phyloP scores from a whole-genome alignment of 805 yeast species.

The Candida sithepensis region DNA sequence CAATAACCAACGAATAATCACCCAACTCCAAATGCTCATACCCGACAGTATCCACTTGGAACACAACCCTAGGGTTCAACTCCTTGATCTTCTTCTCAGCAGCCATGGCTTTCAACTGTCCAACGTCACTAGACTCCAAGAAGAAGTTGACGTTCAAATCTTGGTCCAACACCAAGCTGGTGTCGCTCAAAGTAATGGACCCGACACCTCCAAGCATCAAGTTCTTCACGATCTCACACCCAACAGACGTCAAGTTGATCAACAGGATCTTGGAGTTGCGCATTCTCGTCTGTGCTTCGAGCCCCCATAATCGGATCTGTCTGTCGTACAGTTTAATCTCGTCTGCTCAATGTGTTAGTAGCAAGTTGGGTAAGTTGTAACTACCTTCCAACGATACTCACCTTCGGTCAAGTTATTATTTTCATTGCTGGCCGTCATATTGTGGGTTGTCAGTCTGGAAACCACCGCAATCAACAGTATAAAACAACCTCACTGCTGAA shows the following conservation, averaged over 20 bases:
- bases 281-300: constrained; percentile 81
- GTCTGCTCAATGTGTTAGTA: constrained; percentile 36
- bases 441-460: too few relatives aligned
- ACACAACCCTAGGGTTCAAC: constrained; percentile 73
- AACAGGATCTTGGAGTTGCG: constrained; percentile 68
- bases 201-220: constrained; percentile 88
- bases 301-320: constrained; percentile 94
- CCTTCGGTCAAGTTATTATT: constrained; percentile 3
- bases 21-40: constrained; percentile 23
- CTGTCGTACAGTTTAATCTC: constrained; percentile 92
- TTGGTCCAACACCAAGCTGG: constrained; percentile 45
- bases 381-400: not conserved
- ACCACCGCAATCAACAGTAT: too few relatives aligned
- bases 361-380: too few relatives aligned
- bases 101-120: constrained; percentile 50
- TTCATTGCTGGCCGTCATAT: not conserved
- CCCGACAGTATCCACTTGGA: constrained; percentile 40
- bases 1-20: constrained; percentile 61
- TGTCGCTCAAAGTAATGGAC: constrained; percentile 65
- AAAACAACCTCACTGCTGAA: too few relatives aligned
- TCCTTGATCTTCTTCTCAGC: constrained; percentile 58
- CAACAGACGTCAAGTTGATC: constrained; percentile 71
- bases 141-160: constrained; percentile 79
- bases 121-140: constrained; percentile 52
- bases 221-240: constrained; percentile 80